Evolutionary conservation across 331 rosid genomes (phyloP), one percentile per base, ranked within the genome.

Genomic region (Malus hybrid): DNA sequence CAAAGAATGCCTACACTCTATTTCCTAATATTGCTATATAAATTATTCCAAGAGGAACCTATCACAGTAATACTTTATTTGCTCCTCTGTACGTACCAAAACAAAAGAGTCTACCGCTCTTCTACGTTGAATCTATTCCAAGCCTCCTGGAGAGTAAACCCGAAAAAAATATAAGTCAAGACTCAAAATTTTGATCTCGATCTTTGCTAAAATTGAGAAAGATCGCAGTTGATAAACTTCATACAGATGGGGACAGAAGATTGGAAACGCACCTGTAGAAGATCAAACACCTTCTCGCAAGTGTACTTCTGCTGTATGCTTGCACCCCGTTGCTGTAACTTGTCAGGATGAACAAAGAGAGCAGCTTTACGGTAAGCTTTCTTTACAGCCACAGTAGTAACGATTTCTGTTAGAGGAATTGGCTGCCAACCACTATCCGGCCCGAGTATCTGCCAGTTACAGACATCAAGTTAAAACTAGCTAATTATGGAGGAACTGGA

Each of bases 221-320:
- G 24, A 24, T 24, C 24, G 24, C 24, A 1, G 24, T 24, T 24
- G 24, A 24, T 24, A 24, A 28, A 32, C 61, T 57, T 36, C 34
- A 67, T 55, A 44, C 9, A 56, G 16, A 34, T 69, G 52, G 19
- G 57, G 42, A 33, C 67, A 55, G 48, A 68, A 56, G 28, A 55
- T 61, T 22, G 70, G 61, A 10, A 66, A 74, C 93, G 36, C 78
- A 90, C 98, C 98, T 93, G 86, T 61, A 93, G 85, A 79, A 93
- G 98, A 90, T 93, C 97, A 65, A 91, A 93, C 84, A 91, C 98
- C 88, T 93, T 93, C 82, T 93, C 98, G 69, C 97, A 93, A 34
- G 73, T 80, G 89, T 89, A 88, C 84, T 91, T 93, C 59, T 93
- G 98, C 81, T 90, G 96, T 77, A 90, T 88, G 87, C 86, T 93